Percentiles rank a stretch among this genome's conserved stretches.
Evolutionary conservation across 75 land plant species (phyloP).

Genomic region (Cupressus sempervirens): DNA sequence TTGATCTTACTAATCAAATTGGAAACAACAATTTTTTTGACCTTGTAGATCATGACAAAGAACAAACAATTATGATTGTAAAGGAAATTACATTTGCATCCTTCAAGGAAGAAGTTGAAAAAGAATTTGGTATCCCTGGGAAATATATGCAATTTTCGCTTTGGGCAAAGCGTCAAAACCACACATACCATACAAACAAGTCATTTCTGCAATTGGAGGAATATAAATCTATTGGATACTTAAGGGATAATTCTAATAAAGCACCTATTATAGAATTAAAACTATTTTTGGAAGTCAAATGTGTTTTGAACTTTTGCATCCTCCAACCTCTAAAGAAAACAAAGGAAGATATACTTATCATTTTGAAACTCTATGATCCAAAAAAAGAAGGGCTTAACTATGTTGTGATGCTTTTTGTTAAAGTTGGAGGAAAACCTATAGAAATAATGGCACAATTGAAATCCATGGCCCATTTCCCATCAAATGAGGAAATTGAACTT

Average conservation of each 20-base stretch:
- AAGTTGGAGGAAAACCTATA: constrained; percentile 12
- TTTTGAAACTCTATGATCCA: constrained; percentile 92
- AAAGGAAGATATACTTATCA: constrained; percentile 85
- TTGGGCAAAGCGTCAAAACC: constrained; percentile 97
- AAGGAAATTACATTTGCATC: constrained; percentile 51
- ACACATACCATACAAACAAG: constrained; percentile 89
- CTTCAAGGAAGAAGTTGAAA: constrained; percentile 96
- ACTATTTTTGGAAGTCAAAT: constrained; percentile 84
- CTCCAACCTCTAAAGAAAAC: constrained; percentile 67
- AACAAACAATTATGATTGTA: constrained; percentile 64
- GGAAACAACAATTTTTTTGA: constrained; percentile 83
- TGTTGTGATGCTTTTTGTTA: constrained; percentile 17
- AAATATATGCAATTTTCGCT: constrained; percentile 81
- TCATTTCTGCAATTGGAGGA: constrained; percentile 82
- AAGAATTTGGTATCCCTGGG: constrained; percentile 73
- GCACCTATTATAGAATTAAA: constrained; percentile 82
- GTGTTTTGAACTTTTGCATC: constrained; percentile 11
- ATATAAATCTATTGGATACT: constrained; percentile 69
- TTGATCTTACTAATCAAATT: constrained; percentile 65
- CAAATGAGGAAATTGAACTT: constrained; percentile 20
- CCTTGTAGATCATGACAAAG: constrained; percentile 89
- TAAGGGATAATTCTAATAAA: constrained; percentile 82
- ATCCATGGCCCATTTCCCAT: constrained; percentile 17
- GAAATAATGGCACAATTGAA: constrained; percentile 16
- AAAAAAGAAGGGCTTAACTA: constrained; percentile 63